A percentile compares a stretch with the other conserved stretches of the same genome.
These are phyloP conservation scores for Craspedostauros australis DNA, from an alignment of 108 stramenopile genomes.

Conservation along the genomic window DNA sequence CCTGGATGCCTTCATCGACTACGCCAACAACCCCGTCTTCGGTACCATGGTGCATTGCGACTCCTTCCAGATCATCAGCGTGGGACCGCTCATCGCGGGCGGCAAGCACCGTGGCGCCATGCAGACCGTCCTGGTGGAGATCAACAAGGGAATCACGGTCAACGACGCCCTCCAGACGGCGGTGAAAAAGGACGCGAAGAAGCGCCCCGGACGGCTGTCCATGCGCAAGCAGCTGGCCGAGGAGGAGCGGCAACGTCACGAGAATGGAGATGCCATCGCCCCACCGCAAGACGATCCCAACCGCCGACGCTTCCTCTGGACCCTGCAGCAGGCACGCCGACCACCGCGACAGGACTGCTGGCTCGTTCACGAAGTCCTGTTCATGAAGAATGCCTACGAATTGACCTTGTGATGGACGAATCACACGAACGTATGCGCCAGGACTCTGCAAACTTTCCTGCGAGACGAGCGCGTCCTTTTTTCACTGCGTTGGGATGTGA, in stretches of 20 bases:
- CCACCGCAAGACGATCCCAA: slow-evolving; percentile 1
- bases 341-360: slow-evolving; percentile 73
- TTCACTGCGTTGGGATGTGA: not conserved
- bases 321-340: slow-evolving; percentile 64
- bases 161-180: not conserved
- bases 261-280: not conserved
- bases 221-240: not conserved
- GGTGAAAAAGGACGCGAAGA: not conserved
- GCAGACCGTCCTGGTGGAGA: slow-evolving; percentile 60
- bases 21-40: slow-evolving; percentile 73
- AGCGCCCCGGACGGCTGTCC: not conserved
- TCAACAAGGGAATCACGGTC: slow-evolving; percentile 8
- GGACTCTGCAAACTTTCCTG: not conserved
- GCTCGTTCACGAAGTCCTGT: slow-evolving; percentile 75
- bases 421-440: not conserved
- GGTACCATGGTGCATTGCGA: slow-evolving; percentile 51
- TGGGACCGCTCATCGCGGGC: slow-evolving; percentile 55
- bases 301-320: slow-evolving; percentile 49
- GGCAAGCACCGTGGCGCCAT: slow-evolving; percentile 51
- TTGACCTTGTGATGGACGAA: too few species aligned
- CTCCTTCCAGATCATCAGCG: slow-evolving; percentile 31
- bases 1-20: slow-evolving; percentile 53
- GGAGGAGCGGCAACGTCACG: not conserved
- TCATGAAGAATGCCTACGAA: slow-evolving; percentile 52
- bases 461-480: not conserved